A percentile compares a stretch with the other conserved stretches of the same genome.
These are phyloP conservation scores for Cladorrhinum sp. DNA, from an alignment of 2,329 filamentous ascomycete genomes.

Conservation along the genomic window DNA sequence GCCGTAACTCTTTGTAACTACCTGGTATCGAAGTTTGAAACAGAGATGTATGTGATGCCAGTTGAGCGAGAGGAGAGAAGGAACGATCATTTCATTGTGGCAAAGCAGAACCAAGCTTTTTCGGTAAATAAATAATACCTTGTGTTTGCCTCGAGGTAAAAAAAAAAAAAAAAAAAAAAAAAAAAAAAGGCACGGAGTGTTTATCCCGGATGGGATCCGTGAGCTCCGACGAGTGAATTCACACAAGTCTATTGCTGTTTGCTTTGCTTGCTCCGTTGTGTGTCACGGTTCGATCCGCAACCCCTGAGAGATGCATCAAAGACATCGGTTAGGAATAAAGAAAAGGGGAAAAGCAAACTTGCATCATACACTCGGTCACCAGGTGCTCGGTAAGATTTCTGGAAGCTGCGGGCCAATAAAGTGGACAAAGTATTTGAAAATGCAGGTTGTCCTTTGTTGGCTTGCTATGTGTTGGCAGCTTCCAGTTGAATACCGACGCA, in stretches of 20 bases:
- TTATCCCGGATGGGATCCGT: too few species aligned
- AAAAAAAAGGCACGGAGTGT: too few species aligned
- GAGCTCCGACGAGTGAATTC: too few species aligned
- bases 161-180: too few species aligned
- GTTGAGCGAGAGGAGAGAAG: neutral
- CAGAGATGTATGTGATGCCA: too few species aligned
- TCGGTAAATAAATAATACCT: neutral
- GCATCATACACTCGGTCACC: neutral
- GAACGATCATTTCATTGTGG: neutral
- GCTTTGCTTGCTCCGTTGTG: too few species aligned
- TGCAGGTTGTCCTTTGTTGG: neutral
- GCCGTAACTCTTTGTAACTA: too few species aligned
- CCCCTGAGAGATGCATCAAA: neutral
- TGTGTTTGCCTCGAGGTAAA: too few species aligned
- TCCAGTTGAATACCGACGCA: constrained; percentile 3
- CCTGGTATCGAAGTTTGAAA: too few species aligned
- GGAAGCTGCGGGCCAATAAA: neutral
- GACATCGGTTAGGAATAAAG: neutral
- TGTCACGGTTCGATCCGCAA: too few species aligned
- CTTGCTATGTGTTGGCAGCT: neutral
- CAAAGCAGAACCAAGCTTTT: neutral
- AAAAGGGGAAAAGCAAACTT: neutral
- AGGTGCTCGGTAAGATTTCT: neutral
- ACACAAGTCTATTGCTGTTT: too few species aligned
- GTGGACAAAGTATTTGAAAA: neutral